Conservation (phyloP, 768 basidiomycete species). For the Podaxis pistillaris region DNA sequence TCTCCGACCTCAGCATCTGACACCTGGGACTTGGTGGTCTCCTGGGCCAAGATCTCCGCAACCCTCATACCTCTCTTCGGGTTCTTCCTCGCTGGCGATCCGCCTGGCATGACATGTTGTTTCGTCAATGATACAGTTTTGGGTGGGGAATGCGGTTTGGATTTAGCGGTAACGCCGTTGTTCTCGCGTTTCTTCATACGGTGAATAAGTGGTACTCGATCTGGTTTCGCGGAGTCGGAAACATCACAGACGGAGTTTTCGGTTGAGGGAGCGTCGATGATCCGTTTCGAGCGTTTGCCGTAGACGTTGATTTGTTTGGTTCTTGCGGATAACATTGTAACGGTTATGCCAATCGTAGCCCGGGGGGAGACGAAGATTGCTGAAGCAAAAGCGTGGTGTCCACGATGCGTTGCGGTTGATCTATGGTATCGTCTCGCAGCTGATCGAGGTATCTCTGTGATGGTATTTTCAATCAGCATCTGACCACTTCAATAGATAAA, state of each 20-base stretch:
- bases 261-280: conserved; percentile 44
- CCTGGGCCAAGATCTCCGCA: conserved; percentile 10
- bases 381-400: conserved; percentile 10
- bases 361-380: conserved; percentile 14
- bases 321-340: conserved; percentile 53
- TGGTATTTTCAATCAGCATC: neutral
- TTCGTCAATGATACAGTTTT: conserved; percentile 13
- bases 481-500: neutral
- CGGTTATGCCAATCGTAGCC: conserved; percentile 19
- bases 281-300: conserved; percentile 59
- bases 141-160: conserved; percentile 8
- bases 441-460: neutral
- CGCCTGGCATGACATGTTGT: neutral
- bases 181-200: conserved; percentile 21
- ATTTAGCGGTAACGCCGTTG: neutral
- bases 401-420: conserved; percentile 10
- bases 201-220: conserved; percentile 18
- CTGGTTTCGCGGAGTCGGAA: conserved; percentile 34
- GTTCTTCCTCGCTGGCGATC: neutral
- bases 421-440: neutral
- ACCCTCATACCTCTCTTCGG: neutral
- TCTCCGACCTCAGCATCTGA: neutral
- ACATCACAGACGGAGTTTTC: conserved; percentile 40
- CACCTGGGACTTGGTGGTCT: neutral
- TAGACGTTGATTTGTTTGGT: conserved; percentile 69